A percentile compares a stretch with the other conserved stretches of the same genome.
Conservation (phyloP, 257 asterid species). For the Scutellaria barbata region DNA sequence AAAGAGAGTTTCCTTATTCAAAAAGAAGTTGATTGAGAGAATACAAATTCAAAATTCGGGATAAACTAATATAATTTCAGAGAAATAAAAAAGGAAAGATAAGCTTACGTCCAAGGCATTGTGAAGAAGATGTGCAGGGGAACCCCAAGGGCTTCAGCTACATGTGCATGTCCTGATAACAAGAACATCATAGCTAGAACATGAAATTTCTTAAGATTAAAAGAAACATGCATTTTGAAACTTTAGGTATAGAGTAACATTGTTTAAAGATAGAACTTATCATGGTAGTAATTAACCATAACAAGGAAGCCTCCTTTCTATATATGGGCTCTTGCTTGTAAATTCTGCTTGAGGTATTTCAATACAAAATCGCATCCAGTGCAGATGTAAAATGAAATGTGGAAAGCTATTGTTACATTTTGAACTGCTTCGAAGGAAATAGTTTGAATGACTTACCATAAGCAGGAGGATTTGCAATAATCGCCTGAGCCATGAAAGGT, state of each 20-base stretch:
- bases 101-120: constrained; percentile 99
- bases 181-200: constrained; percentile 24
- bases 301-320: constrained; percentile 12
- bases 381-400: constrained; percentile 11
- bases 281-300: not conserved
- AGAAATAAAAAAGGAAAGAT: constrained; percentile 29
- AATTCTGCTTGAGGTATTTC: constrained; percentile 16
- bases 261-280: constrained; percentile 1
- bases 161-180: constrained; percentile 88
- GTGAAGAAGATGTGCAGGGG: constrained; percentile 98
- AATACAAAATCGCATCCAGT: not conserved
- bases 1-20: constrained; percentile 1
- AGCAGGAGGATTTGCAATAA: constrained; percentile 99
- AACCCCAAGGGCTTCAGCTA: constrained; percentile 98
- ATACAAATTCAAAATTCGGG: too few species aligned
- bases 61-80: constrained; percentile 24
- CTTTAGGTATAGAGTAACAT: not conserved
- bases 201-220: constrained; percentile 14
- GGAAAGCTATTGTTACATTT: not conserved
- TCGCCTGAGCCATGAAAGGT: constrained; percentile 95
- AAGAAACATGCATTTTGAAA: constrained; percentile 12
- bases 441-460: constrained; percentile 70
- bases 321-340: not conserved
- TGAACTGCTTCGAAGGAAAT: not conserved
- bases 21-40: not conserved